A percentile compares a stretch with the other conserved stretches of the same genome.
Conservation (phyloP, 106 monocot species). For the Xerophyta viscosa region DNA sequence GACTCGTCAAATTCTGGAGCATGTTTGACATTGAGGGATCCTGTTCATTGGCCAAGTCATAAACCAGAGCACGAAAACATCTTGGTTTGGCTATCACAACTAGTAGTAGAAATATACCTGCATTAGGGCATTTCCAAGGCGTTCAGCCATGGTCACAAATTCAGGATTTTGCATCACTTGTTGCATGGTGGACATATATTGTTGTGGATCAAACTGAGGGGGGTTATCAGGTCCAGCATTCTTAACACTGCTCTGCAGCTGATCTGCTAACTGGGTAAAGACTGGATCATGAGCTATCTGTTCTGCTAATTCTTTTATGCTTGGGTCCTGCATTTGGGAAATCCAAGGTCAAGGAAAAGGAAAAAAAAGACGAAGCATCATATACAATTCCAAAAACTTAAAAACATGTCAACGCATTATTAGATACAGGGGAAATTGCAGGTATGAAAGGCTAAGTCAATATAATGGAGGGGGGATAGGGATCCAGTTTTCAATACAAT, state of each 20-base stretch:
- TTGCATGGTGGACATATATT: conserved; percentile 83
- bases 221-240: conserved; percentile 28
- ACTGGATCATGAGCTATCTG: conserved; percentile 86
- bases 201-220: conserved; percentile 60
- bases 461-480: too few relatives aligned
- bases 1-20: conserved; percentile 69
- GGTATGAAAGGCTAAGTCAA: too few relatives aligned
- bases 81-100: background rate
- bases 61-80: background rate
- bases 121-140: conserved; percentile 81
- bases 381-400: background rate
- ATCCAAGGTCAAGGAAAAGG: background rate
- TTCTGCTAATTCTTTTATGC: conserved; percentile 83
- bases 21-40: conserved; percentile 76
- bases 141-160: conserved; percentile 87
- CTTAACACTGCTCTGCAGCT: conserved; percentile 71
- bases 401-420: too few relatives aligned
- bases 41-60: conserved; percentile 20
- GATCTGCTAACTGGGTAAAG: conserved; percentile 88
- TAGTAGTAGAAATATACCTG: conserved; percentile 32
- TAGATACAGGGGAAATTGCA: too few relatives aligned
- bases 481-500: too few relatives aligned
- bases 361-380: background rate
- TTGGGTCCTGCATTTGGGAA: conserved; percentile 55
- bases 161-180: conserved; percentile 95